Evolutionary conservation across 257 asterid genomes (phyloP), one percentile per base, ranked within the genome.

Genomic region (Primulina tabacum): DNA sequence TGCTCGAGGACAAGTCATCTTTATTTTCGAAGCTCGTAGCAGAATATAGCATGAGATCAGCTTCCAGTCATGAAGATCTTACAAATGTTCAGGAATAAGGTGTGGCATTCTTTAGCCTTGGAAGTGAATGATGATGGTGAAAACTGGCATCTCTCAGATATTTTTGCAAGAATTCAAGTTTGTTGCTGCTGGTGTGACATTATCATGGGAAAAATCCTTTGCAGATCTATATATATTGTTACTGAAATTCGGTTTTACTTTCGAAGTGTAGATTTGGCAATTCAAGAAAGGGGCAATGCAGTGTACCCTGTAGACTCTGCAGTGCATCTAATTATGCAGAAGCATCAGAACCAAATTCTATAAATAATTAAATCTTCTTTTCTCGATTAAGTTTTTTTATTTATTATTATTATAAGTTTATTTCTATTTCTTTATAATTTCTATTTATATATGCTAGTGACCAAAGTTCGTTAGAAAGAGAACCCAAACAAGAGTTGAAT

Each of bases 31-130:
- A 86, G 86, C 96, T 93, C 9, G 98, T 93, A 0, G 94, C 95
- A 4, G 96, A 93, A 72, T 93, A 93, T 80, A 85, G 92, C 80
- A 81, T 83, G 87, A 82, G 98, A 71, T 90, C 97, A 59, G 86
- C 79, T 77, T 82, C 89, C 65, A 84, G 82, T 78, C 38, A 43
- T 40, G 86, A 77, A 58, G 80, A 82, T 62, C 78, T 78, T 60
- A 63, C 72, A 2, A 64, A 59, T 30, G 52, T 10, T 21, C 2
- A 61, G 68, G 63, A 30, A 7, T 70, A 26, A 29, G 38, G 63
- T 38, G 55, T 17, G 52, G 2, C 20, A n/a, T 17, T 62, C 8
- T 30, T 8, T 26, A 64, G 47, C 62, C 57, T 30, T 14, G 10
- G 5, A 8, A 28, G 16, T 3, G 10, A 62, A 73, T 18, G 81